A percentile compares a stretch with the other conserved stretches of the same genome.
Evolutionary conservation across 352 stramenopile species (phyloP).

Genomic region (Elongisporangium senticosum): DNA sequence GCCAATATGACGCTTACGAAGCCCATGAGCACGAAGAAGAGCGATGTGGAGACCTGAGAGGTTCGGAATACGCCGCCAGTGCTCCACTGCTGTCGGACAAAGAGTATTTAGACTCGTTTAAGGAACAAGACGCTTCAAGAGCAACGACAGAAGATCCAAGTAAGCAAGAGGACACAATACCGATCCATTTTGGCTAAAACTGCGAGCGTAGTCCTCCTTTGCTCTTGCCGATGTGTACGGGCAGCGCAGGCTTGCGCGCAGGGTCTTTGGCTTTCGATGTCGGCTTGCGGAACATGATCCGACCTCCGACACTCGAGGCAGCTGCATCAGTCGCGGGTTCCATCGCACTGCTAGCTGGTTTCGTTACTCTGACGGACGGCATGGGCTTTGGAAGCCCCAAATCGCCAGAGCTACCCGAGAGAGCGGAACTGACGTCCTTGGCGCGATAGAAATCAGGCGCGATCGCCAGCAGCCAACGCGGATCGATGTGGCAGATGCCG

Average conservation of each 20-base stretch:
- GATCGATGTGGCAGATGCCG: constrained; percentile 65
- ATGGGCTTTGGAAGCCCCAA: constrained; percentile 50
- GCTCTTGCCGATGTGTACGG: constrained; percentile 78
- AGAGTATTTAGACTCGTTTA: neutral
- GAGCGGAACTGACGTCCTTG: constrained; percentile 53
- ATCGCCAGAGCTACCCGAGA: constrained; percentile 66
- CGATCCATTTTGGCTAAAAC: constrained; percentile 39
- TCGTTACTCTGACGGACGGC: constrained; percentile 6
- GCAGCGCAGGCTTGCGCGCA: constrained; percentile 34
- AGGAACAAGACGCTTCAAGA: neutral
- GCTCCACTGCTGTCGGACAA: neutral
- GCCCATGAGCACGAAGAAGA: neutral
- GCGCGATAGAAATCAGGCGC: constrained; percentile 72
- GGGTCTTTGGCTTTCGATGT: constrained; percentile 15
- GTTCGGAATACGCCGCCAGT: neutral
- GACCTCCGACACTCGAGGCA: constrained; percentile 27
- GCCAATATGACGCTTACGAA: neutral
- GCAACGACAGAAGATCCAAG: neutral
- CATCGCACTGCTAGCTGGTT: constrained; percentile 16
- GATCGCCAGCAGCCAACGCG: constrained; percentile 61
- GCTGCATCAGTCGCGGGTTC: constrained; percentile 10
- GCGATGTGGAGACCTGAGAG: neutral
- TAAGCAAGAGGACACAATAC: constrained; percentile 1
- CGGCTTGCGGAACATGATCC: constrained; percentile 76
- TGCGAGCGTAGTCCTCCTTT: constrained; percentile 75